These are phyloP conservation scores for Colletotrichum trifolii DNA, from an alignment of 2,329 filamentous ascomycete genomes.

Conservation along the genomic window DNA sequence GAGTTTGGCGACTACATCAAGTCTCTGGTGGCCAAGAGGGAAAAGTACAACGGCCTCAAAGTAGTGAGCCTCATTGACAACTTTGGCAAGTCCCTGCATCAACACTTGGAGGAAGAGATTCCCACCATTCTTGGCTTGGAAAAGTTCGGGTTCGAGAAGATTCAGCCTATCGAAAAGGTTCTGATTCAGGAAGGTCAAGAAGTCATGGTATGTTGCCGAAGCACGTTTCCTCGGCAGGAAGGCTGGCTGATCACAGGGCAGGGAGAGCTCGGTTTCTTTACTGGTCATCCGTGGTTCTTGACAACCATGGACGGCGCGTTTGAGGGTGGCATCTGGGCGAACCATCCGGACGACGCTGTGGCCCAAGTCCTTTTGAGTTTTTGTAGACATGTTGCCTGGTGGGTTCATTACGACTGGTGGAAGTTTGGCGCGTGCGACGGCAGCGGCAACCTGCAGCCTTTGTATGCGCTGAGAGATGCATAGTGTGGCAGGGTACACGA, in stretches of 20 bases:
- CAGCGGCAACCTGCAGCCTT: conserved; percentile 38
- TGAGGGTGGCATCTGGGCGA: conserved; percentile 47
- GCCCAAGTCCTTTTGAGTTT: conserved; percentile 2
- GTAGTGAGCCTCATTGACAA: conserved; percentile 44
- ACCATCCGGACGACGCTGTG: conserved; percentile 12
- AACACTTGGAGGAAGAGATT: conserved; percentile 49
- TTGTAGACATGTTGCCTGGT: conserved; percentile 36
- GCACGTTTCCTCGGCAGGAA: too few relatives aligned
- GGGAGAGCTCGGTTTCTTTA: conserved; percentile 38
- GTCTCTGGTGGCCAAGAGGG: conserved; percentile 36
- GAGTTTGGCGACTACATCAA: conserved; percentile 43
- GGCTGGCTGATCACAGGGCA: conserved; percentile 15
- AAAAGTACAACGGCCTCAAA: conserved; percentile 39
- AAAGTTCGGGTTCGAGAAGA: conserved; percentile 40
- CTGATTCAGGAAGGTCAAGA: conserved; percentile 36
- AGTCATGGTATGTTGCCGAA: conserved; percentile 37
- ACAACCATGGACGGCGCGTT: conserved; percentile 39
- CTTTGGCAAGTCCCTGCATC: conserved; percentile 43
- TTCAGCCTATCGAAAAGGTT: conserved; percentile 34
- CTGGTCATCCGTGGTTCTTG: conserved; percentile 36
- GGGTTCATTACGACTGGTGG: conserved; percentile 38
- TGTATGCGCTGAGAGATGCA: conserved; percentile 40
- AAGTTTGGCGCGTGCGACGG: conserved; percentile 43
- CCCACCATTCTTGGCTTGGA: conserved; percentile 43
- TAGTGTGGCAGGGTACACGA: too few relatives aligned